phyloP scores from a whole-genome alignment of 2,329 filamentous ascomycete genomes.

The Onygenales sp. region DNA sequence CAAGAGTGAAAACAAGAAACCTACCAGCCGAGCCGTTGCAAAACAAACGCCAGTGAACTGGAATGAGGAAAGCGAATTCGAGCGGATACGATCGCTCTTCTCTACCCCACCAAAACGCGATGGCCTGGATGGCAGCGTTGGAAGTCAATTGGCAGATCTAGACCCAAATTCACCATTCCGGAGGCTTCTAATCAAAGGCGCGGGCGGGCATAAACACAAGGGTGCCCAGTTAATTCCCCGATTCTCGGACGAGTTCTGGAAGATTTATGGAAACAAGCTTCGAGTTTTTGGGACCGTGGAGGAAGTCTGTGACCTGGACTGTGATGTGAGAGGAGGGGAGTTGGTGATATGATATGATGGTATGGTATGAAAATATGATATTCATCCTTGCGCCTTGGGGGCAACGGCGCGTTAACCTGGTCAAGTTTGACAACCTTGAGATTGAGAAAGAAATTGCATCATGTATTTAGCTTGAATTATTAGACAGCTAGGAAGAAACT shows the following conservation, averaged over 20 bases:
- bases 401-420: too few relatives aligned
- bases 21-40: background rate
- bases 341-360: too few relatives aligned
- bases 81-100: slow-evolving; percentile 15
- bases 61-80: background rate
- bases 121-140: slow-evolving; percentile 12
- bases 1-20: background rate
- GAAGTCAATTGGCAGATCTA: background rate
- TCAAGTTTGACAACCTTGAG: too few relatives aligned
- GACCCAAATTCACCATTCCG: background rate
- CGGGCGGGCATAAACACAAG: slow-evolving; percentile 17
- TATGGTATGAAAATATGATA: too few relatives aligned
- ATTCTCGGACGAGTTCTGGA: slow-evolving; percentile 46
- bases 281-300: slow-evolving; percentile 53
- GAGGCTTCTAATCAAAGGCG: slow-evolving; percentile 4
- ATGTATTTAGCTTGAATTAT: too few relatives aligned
- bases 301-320: slow-evolving; percentile 28
- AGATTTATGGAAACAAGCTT: slow-evolving; percentile 48
- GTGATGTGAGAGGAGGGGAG: slow-evolving; percentile 1
- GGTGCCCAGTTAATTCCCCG: slow-evolving; percentile 43
- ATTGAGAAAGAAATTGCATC: too few relatives aligned
- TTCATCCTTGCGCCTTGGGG: too few relatives aligned
- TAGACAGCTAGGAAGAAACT: too few relatives aligned
- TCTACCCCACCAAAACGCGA: slow-evolving; percentile 23
- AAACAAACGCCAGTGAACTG: slow-evolving; percentile 5